A percentile compares a stretch with the other conserved stretches of the same genome.
These are phyloP conservation scores for Starmerella stellata DNA, from an alignment of 805 yeast species.

Conservation along the genomic window DNA sequence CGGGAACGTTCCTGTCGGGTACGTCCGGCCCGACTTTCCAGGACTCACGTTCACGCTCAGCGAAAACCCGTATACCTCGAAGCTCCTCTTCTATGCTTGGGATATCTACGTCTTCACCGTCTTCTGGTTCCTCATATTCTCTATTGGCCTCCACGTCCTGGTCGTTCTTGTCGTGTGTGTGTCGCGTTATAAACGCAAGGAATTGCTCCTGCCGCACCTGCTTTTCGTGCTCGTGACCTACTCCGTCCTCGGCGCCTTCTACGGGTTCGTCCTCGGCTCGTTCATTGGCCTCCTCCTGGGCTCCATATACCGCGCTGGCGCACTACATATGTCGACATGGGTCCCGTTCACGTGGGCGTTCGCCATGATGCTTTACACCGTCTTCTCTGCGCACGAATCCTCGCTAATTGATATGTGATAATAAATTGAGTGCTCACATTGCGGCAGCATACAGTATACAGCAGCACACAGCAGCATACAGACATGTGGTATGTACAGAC, in stretches of 20 bases:
- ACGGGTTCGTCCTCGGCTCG: slow-evolving; percentile 54
- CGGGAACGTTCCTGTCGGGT: slow-evolving; percentile 53
- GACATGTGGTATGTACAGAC: too few species aligned
- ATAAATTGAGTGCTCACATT: too few species aligned
- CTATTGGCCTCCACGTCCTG: slow-evolving; percentile 39
- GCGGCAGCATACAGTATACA: too few species aligned
- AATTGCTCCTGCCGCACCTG: slow-evolving; percentile 8
- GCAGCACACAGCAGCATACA: too few species aligned
- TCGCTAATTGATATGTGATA: slow-evolving; percentile 23
- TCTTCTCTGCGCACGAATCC: slow-evolving; percentile 48
- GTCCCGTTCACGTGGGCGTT: slow-evolving; percentile 72
- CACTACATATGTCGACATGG: slow-evolving; percentile 87
- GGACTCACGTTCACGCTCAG: slow-evolving; percentile 29
- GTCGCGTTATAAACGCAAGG: slow-evolving; percentile 27
- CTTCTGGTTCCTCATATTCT: slow-evolving; percentile 61
- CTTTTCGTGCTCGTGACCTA: slow-evolving; percentile 24
- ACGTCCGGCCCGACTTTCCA: slow-evolving; percentile 62
- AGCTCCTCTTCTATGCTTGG: slow-evolving; percentile 45
- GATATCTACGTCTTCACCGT: slow-evolving; percentile 77
- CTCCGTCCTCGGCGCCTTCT: slow-evolving; percentile 26
- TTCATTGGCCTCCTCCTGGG: slow-evolving; percentile 57
- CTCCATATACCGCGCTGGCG: slow-evolving; percentile 61
- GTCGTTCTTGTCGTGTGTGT: slow-evolving; percentile 48
- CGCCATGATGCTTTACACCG: slow-evolving; percentile 46
- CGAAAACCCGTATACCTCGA: slow-evolving; percentile 25